Evolutionary conservation across 2,329 filamentous ascomycete species (phyloP).

Genomic region (Chalaropsis ovoidea): DNA sequence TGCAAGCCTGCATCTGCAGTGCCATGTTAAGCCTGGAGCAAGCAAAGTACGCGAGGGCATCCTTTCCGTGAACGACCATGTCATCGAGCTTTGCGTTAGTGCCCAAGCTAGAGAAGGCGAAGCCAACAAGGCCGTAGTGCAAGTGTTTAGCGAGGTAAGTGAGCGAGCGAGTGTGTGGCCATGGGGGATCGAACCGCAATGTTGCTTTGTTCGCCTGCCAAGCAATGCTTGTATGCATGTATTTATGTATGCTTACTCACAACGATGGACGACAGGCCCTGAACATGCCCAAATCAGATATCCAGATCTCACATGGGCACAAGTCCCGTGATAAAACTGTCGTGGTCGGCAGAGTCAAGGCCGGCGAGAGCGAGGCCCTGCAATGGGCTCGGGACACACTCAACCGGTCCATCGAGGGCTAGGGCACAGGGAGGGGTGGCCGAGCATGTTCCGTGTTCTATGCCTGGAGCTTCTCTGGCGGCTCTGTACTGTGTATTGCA

Average conservation of each 20-base stretch:
- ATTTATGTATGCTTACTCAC: background rate
- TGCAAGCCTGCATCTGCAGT: conserved; percentile 48
- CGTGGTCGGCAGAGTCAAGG: conserved; percentile 33
- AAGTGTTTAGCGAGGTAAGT: conserved; percentile 49
- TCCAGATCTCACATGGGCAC: conserved; percentile 51
- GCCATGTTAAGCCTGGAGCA: conserved; percentile 57
- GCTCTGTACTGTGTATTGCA: no score
- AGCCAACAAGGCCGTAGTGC: conserved; percentile 56
- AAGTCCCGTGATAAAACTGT: conserved; percentile 58
- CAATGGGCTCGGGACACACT: conserved; percentile 1
- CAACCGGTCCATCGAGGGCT: background rate
- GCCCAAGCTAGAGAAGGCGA: conserved; percentile 57
- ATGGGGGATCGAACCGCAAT: conserved; percentile 20
- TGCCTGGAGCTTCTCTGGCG: no score
- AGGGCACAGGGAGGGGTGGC: background rate
- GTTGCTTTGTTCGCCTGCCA: background rate
- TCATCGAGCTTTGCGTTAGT: conserved; percentile 55
- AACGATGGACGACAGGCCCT: conserved; percentile 34
- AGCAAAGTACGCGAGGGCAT: conserved; percentile 54
- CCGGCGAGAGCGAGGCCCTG: conserved; percentile 27
- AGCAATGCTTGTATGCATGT: background rate
- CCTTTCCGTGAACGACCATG: conserved; percentile 43
- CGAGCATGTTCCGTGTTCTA: background rate
- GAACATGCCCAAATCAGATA: conserved; percentile 51
- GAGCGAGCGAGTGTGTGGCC: background rate